Evolutionary conservation across 495 filamentous ascomycete genomes (phyloP), one percentile per base, ranked within the genome.

Genomic region (Penicillium paradoxum): DNA sequence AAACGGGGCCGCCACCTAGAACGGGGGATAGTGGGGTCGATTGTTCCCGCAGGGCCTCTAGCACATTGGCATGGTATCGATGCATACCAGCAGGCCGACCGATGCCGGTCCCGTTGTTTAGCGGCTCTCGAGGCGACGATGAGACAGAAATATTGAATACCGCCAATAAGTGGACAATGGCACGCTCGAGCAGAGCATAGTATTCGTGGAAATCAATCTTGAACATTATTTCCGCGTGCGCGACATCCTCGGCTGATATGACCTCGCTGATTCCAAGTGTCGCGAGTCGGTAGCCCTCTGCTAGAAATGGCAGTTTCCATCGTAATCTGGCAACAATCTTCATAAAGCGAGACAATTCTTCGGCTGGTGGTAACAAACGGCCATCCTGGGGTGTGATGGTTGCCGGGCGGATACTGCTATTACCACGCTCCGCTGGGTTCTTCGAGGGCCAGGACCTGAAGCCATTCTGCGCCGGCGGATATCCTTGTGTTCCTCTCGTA

Each of bases 121-220:
- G 17, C 10, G 30, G 32, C 6, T 4, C 29, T 11, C 45, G 25
- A 8, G 19, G 33, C 7, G 43, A 40, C 6, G 68, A 54, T 6
- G 68, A 66, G 0, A 85, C 69, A 0, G 51, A 52, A 3, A 85
- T 74, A 14, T 76, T 79, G 43, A 79, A 83, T 0, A 86, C 75
- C 0, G 68, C 76, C 21, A 85, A 72, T 4, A 85, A 63, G 44
- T 83, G 82, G 1, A 85, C 80, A 3, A 86, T 71, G 0, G 80
- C 80, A 6, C 83, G 79, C 64, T 87, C 84, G 15, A 86, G 71
- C 0, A 85, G 68, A 53, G 81, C 79, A 72, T 86, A 86, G 69
- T 79, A 87, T 54, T 87, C 84, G 67, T 83, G 80, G 55, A 86
- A 87, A 55, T 87, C 84, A 6, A 86, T 68, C 60, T 86, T 85